Conservation (phyloP, 1,284 basidiomycete genomes). For the Ganoderma multipileum region DNA sequence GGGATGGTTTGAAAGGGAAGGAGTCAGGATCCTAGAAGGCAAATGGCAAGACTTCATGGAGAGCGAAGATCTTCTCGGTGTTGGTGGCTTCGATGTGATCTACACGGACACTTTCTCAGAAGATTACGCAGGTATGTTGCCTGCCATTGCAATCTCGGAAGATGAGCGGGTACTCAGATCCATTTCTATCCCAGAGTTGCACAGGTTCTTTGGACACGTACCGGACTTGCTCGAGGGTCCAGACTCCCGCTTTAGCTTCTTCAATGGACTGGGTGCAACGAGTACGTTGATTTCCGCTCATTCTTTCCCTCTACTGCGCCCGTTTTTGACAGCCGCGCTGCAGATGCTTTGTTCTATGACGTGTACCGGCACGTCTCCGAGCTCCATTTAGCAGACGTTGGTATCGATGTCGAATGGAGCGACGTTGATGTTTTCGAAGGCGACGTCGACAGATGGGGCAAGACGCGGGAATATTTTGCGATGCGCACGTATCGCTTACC, state of each 20-base stretch:
- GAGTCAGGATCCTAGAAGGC: conserved; percentile 87
- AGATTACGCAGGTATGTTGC: conserved; percentile 70
- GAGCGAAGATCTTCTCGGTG: conserved; percentile 56
- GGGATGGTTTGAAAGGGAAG: conserved; percentile 81
- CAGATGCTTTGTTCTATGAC: conserved; percentile 90
- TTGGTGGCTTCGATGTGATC: conserved; percentile 85
- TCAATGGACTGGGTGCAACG: conserved; percentile 96
- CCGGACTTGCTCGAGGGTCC: conserved; percentile 84
- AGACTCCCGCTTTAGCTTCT: conserved; percentile 90
- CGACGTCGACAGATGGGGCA: conserved; percentile 66
- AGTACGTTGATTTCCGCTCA: conserved; percentile 55
- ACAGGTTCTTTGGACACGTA: conserved; percentile 83
- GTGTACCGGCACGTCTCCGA: conserved; percentile 90
- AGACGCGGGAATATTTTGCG: conserved; percentile 76
- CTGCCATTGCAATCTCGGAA: neutral
- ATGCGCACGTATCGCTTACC: conserved; percentile 73
- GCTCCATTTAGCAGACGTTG: conserved; percentile 85
- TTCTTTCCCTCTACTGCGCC: neutral
- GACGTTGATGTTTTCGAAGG: conserved; percentile 68
- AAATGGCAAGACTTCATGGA: conserved; percentile 91
- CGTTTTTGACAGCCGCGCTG: conserved; percentile 13
- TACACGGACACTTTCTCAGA: conserved; percentile 98
- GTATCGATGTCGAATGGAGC: conserved; percentile 76
- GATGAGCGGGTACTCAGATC: conserved; percentile 8
- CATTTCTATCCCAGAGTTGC: conserved; percentile 59